Evolutionary conservation across 495 filamentous ascomycete species (phyloP), one percentile per base, ranked within the genome.

Genomic region (Zalerion maritima): DNA sequence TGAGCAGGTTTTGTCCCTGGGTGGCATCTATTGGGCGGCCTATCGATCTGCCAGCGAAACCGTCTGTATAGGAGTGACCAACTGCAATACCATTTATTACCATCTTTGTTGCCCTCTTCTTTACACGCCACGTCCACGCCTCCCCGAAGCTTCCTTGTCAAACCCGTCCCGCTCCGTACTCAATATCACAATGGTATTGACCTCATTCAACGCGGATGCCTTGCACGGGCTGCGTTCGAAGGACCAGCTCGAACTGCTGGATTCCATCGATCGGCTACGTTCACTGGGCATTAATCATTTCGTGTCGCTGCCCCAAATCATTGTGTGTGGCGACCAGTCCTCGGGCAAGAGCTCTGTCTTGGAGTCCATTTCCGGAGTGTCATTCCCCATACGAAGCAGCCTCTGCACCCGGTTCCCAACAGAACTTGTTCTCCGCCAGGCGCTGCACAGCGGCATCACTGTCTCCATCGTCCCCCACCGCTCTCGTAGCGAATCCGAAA

Each of bases 261-360:
- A 76, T 35, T 49, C 57, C 5, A 62, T 77, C 26, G 66, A 73
- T 34, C 52, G 49, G 6, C 57, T 77, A 3, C 57, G 69, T 22
- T 51, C 50, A 10, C 38, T 54, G 28, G 68, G 70, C 8, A 57
- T 77, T 18, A 64, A 57, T 36, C 52, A 61, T 25, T 60, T 67
- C 35, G 44, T 78, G n/a, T 55, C 58, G 14, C 50, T 73, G 1
- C 73, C 75, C 3, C 68, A 77, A 40, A 52, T 78, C 10, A 60
- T 77, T 15, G 73, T 81, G 1, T 74, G 64, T 32, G 72, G 74
- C 0, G 64, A 75, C 47, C 67, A 76, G 33, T 75, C 66, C 1
- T 58, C 60, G 14, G 72, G 72, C 2, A 78, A 77, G 40, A 74
- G 68, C 44, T 79, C 75, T 2, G 74, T 81, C 2, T 59, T 81